Conservation (phyloP, 768 basidiomycete genomes). For the Chlorophyllum brunneum region DNA sequence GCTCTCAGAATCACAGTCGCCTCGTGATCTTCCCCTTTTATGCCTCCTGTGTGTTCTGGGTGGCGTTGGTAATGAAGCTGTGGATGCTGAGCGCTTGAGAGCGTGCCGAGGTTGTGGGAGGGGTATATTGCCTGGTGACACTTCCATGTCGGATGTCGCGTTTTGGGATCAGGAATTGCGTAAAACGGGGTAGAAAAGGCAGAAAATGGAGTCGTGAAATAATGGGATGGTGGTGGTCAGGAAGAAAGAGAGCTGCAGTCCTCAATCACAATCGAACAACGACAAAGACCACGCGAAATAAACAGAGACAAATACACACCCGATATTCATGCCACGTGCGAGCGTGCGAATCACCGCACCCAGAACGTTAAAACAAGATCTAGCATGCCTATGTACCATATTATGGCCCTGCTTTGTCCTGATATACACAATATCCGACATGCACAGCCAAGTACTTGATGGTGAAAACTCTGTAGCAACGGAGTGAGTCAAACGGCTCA, state of each 20-base stretch:
- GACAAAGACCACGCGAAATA: conserved; percentile 9
- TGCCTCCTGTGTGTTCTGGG: conserved; percentile 55
- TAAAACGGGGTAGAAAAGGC: not conserved
- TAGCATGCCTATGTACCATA: too few species aligned
- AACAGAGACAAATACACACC: not conserved
- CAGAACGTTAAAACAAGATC: too few species aligned
- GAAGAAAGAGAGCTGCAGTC: not conserved
- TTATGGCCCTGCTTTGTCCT: too few species aligned
- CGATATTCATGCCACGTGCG: not conserved
- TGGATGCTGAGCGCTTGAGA: conserved; percentile 62
- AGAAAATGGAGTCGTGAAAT: not conserved
- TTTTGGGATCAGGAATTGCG: not conserved
- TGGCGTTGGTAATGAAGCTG: conserved; percentile 63
- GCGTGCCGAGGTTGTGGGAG: conserved; percentile 31
- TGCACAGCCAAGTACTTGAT: too few species aligned
- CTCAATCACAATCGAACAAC: conserved; percentile 9
- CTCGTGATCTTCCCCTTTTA: conserved; percentile 37
- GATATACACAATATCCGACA: too few species aligned
- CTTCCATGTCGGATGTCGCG: conserved; percentile 7
- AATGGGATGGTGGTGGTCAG: conserved; percentile 2
- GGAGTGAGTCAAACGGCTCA: too few species aligned
- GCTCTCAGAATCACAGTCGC: conserved; percentile 43
- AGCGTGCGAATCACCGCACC: too few species aligned
- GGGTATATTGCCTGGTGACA: conserved; percentile 11
- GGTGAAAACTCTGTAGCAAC: too few species aligned